Base-by-base conservation (phyloP, 306 rosid species). In the Quercus mongolica region DNA sequence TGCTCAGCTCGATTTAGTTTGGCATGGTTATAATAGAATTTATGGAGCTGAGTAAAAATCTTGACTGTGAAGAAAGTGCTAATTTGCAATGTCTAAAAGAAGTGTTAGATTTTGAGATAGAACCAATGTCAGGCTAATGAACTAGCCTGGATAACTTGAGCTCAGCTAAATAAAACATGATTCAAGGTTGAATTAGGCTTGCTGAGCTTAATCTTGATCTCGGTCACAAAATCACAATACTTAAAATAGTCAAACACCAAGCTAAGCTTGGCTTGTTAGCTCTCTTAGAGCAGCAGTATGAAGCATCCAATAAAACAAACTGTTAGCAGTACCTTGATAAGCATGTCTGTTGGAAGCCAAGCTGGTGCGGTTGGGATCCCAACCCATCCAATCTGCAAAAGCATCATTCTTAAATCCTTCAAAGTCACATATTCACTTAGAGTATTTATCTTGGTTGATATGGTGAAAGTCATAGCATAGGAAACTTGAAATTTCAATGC, bases 331-430 rank as follows among this genome's bases (percentile, higher is more conserved):
- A 94, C 99, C 99, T 92, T 90, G 77, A 94, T 94, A 52, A 92
- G 97, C 97, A 94, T 91, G 75, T 94, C 76, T 28, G 97, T 92
- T 49, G 98, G 98, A 85, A 92, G 97, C 98, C 98, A 94, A 71
- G 98, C 98, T 9, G 98, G 97, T 49, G 98, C 97, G 10, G 98
- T 94, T 76, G 97, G 99, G 56, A 94, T 52, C 69, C 99, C 99
- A 72, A 94, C 95, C 97, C 99, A 94, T 75, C 97, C 92, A 72
- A 92, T 56, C 99, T 94, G 78, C 79, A 38, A 79, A 83, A 57
- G 0, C 46, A 67, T 15, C 51, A 67, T 18, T 30, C 71, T 19
- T 46, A 46, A 31, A 33, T 19, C 31, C 2, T 21, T 35, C 41
- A 75, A 12, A 75, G n/a, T 57, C n/a, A 21, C 58, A 63, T 41